Percentiles rank a stretch among this genome's conserved stretches.
These are phyloP conservation scores for Solanum verrucosum DNA, from an alignment of 257 asterid species.

Conservation along the genomic window DNA sequence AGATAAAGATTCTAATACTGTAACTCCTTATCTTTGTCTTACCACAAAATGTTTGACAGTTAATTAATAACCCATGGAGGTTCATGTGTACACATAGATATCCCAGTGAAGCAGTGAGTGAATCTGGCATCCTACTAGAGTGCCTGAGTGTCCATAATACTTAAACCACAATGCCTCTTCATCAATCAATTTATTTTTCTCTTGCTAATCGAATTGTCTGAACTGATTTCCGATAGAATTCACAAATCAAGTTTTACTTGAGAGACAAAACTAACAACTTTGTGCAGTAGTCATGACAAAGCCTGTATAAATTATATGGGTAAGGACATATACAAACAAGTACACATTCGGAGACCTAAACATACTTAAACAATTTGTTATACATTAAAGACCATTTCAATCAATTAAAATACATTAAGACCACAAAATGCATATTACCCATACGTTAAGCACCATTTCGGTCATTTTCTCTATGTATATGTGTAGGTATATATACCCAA, in stretches of 20 bases:
- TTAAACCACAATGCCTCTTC: background rate
- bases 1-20: background rate
- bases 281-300: no score
- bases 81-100: background rate
- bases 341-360: no score
- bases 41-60: background rate
- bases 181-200: background rate
- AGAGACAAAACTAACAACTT: no score
- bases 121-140: background rate
- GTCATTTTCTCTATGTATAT: no score
- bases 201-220: background rate
- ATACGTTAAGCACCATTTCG: no score
- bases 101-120: background rate
- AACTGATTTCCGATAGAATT: background rate
- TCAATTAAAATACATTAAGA: no score
- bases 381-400: no score
- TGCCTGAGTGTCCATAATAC: background rate
- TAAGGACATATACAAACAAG: background rate
- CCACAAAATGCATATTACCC: no score
- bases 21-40: background rate
- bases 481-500: background rate
- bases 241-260: background rate
- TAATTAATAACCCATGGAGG: background rate
- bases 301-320: no score
- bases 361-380: no score